Percentiles rank a stretch among this genome's conserved stretches.
phyloP scores from a whole-genome alignment of 306 rosid genomes.

The Ziziphus jujuba region DNA sequence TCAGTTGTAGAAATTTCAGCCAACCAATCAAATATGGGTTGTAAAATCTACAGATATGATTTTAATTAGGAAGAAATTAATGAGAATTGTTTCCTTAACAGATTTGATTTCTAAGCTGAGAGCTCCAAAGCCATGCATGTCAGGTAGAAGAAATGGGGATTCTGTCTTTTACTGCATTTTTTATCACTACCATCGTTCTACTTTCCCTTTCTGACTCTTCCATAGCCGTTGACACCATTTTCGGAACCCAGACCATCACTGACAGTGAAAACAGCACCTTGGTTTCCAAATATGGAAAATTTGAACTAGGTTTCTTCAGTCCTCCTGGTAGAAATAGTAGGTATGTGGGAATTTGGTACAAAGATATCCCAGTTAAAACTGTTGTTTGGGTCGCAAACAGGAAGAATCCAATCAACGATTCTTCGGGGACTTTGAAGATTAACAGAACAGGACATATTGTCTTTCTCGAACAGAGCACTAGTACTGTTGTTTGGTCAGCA shows the following conservation, averaged over 20 bases:
- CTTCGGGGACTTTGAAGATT: not conserved
- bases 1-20: too few relatives aligned
- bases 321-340: constrained; percentile 1
- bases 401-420: not conserved
- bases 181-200: too few relatives aligned
- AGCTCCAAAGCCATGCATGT: too few relatives aligned
- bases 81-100: too few relatives aligned
- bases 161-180: too few relatives aligned
- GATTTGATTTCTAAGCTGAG: too few relatives aligned
- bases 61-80: too few relatives aligned
- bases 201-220: too few relatives aligned
- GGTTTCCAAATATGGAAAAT: constrained; percentile 11
- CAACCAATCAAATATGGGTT: too few relatives aligned
- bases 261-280: constrained; percentile 10
- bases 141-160: too few relatives aligned
- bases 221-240: not conserved
- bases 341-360: constrained; percentile 26
- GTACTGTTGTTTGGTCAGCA: constrained; percentile 18
- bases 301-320: constrained; percentile 23
- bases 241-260: not conserved
- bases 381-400: constrained; percentile 10
- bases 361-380: constrained; percentile 5
- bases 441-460: constrained; percentile 1
- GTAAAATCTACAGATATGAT: too few relatives aligned
- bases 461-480: not conserved